Base-by-base conservation (phyloP, 805 yeast species). In the Lipomyces kockii region DNA sequence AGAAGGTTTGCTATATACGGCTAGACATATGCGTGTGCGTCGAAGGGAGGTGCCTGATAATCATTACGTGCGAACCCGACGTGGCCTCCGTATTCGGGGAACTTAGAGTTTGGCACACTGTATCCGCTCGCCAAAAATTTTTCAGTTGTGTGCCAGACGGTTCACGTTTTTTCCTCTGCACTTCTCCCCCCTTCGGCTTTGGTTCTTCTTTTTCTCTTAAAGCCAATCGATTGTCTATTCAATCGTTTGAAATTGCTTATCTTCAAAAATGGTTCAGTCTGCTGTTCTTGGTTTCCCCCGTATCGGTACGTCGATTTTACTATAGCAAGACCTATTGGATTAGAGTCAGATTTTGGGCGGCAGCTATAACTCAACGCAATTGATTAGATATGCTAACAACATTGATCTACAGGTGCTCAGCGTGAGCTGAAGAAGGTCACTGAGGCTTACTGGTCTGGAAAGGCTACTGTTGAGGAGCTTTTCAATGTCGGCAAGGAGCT, bases 281-380 rank as follows among this genome's bases (percentile, higher is more conserved):
- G 88, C 97, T 80, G 96, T 95, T 77, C 88, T 95, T 84, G 99
- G 99, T 83, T 95, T 95, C 95, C 99, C 99, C 85, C 95, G 99
- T 87, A 95, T 94, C 80, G 75, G 73, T 71, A 52, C 12, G 73
- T 62, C 17, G 1, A 22, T 46, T 32, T 49, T 17, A 17, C 17
- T 20, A 27, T 9, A 20, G 53, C 11, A 17, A 6, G 22, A 27
- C 32, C 5, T 7, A 29, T 29, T 29, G 32, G 1, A 37, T 7
- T 59, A 39, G 11, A 49, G 58, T 29, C 58, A 53, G 14, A 20
- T 20, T 57, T 46, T 17, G 9, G 17, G 5, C 17, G 22, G 29
- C 25, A 8, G 58, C 58, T 29, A 27, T 39, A 17, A n/a, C 17
- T 49, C 27, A 22, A 49, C 3, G 34, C 55, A n/a, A n/a, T 52